Base-by-base conservation (phyloP, 2,329 filamentous ascomycete genomes). In the Penicillium sp. region DNA sequence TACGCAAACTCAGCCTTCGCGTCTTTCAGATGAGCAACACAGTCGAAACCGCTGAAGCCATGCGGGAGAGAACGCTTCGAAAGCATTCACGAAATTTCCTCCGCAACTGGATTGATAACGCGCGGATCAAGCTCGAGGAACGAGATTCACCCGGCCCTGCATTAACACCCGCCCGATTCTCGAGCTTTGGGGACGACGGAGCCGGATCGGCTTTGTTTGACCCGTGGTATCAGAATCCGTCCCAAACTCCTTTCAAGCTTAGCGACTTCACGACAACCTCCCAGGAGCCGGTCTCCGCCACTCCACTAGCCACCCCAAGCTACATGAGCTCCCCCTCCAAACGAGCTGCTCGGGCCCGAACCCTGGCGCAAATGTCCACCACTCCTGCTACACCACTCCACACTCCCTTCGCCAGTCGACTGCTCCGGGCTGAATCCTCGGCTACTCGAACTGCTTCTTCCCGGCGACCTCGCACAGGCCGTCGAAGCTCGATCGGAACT, bases 1-100 rank as follows among this genome's bases (percentile, higher is more conserved):
- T 81, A 41, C 77, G 76, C 54, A 77, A 73, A 51, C 62, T 81
- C n/a, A 78, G 76, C 37, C 75, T 80, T 61, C 72, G 72, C 6
- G 63, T 77, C 2, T 81, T 81, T 61, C 76, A 78, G 27, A 62
- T 77, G 4, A 66, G 68, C 16, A 71, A 72, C 36, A 70, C 70
- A 16, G 59, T 68, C 7, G 72, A 79, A 41, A 78, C 70, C 27
- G 76, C 77, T 0, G 64, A 74, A 23, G 74, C 76, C 5, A 63
- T 81, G 47, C 65, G 68, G 34, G 68, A 73, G 13, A 65, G 78
- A 13, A 78, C 75, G 45, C 67, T 74, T 25, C 69, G 76, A 39
- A 76, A 76, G 46, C 79, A 81, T 56, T 63, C 73, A 18, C 69
- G 74, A 40, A 71, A 71, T 19, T 76, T 81, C 66, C 60, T 82